A percentile compares a stretch with the other conserved stretches of the same genome.
phyloP scores from a whole-genome alignment of 2,329 filamentous ascomycete species.

The Hortaea werneckii region DNA sequence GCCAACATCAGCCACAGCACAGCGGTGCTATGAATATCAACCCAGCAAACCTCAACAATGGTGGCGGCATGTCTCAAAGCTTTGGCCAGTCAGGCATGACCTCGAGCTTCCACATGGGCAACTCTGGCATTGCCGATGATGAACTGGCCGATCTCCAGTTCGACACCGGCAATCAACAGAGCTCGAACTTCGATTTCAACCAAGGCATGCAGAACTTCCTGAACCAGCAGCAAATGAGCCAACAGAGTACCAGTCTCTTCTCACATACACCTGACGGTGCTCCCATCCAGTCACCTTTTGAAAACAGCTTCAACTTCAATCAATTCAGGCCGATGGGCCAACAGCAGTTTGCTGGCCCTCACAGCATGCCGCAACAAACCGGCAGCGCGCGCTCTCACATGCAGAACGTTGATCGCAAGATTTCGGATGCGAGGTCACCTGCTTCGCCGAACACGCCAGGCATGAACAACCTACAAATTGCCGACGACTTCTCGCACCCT shows the following conservation, averaged over 20 bases:
- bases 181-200: constrained; percentile 30
- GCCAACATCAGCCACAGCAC: constrained; percentile 14
- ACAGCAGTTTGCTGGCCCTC: constrained; percentile 33
- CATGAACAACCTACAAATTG: constrained; percentile 60
- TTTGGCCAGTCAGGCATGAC: constrained; percentile 50
- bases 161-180: constrained; percentile 24
- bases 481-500: constrained; percentile 36
- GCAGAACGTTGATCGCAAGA: constrained; percentile 45
- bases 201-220: constrained; percentile 40
- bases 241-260: constrained; percentile 63
- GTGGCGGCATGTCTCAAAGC: constrained; percentile 35
- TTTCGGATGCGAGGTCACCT: constrained; percentile 65
- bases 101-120: constrained; percentile 66
- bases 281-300: constrained; percentile 83
- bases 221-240: constrained; percentile 38
- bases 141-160: constrained; percentile 66
- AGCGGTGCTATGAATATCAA: constrained; percentile 54
- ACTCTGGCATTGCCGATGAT: constrained; percentile 74
- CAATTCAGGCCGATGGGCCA: constrained; percentile 57
- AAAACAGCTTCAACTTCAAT: constrained; percentile 62
- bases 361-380: constrained; percentile 23
- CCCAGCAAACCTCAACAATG: constrained; percentile 74
- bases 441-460: constrained; percentile 80
- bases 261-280: constrained; percentile 87
- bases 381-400: constrained; percentile 20